Conservation (phyloP, 345 rosid species). For the Pistacia atlantica region DNA sequence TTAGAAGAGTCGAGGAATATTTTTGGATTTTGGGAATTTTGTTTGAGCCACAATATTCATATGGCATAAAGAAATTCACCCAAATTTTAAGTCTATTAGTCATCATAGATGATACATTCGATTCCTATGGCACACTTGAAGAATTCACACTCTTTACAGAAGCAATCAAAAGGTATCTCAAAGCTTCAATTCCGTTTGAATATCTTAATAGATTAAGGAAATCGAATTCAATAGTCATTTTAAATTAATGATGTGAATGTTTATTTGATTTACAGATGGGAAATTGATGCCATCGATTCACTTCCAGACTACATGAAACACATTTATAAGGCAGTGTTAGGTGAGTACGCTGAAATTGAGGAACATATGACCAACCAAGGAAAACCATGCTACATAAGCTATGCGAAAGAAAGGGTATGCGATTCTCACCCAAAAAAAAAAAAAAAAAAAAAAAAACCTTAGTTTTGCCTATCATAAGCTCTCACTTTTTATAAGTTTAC, state of each 20-base stretch:
- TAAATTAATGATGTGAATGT: too few relatives aligned
- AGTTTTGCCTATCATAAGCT: too few relatives aligned
- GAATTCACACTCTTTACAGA: slow-evolving; percentile 35
- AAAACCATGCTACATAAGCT: slow-evolving; percentile 19
- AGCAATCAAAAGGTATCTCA: slow-evolving; percentile 20
- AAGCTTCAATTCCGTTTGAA: not conserved
- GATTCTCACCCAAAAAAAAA: too few relatives aligned
- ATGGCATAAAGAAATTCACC: slow-evolving; percentile 8
- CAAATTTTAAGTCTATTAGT: slow-evolving; percentile 19
- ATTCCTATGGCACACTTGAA: slow-evolving; percentile 33
- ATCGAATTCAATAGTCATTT: too few relatives aligned
- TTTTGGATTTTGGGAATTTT: slow-evolving; percentile 28
- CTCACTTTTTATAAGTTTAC: not conserved
- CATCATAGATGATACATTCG: slow-evolving; percentile 35
- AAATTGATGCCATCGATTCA: slow-evolving; percentile 18
- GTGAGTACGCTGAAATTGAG: slow-evolving; percentile 31
- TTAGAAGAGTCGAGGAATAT: slow-evolving; percentile 32
- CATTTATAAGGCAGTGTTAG: slow-evolving; percentile 30
- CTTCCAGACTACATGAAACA: slow-evolving; percentile 40
- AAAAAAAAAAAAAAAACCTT: too few relatives aligned
- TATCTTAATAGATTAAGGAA: too few relatives aligned
- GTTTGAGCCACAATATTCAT: slow-evolving; percentile 19
- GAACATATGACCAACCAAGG: slow-evolving; percentile 18
- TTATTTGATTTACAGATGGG: slow-evolving; percentile 29
- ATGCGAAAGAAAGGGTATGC: slow-evolving; percentile 34